Percentiles rank a stretch among this genome's conserved stretches.
Conservation (phyloP, 192 early-diverging fungal species). For the Coemansia aciculifera region DNA sequence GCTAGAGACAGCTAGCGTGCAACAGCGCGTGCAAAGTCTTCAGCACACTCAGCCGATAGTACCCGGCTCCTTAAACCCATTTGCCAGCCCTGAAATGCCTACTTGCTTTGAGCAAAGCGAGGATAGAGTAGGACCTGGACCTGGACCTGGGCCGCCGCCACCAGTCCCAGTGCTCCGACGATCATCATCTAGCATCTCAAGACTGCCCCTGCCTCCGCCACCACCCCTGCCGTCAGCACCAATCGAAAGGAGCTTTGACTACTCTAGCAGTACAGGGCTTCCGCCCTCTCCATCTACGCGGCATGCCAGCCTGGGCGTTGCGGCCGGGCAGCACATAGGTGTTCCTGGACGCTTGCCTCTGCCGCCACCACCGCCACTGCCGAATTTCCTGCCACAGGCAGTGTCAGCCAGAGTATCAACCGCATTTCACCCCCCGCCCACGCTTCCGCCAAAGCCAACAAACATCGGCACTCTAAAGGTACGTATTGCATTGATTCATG, state of each 20-base stretch:
- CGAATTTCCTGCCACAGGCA: not conserved
- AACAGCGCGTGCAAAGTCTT: constrained; percentile 38
- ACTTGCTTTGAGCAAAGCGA: not conserved
- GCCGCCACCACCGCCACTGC: constrained; percentile 5
- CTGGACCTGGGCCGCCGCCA: not conserved
- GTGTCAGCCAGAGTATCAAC: not conserved
- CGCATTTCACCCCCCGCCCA: constrained; percentile 14
- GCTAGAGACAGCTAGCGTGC: constrained; percentile 21
- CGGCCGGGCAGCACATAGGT: constrained; percentile 1
- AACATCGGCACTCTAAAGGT: constrained; percentile 33
- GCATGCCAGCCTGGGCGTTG: constrained; percentile 1
- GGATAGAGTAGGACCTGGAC: not conserved
- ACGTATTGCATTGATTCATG: not conserved
- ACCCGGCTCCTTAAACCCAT: constrained; percentile 23
- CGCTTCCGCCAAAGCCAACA: constrained; percentile 42
- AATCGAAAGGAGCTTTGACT: constrained; percentile 1
- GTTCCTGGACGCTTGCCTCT: constrained; percentile 3
- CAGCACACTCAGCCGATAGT: not conserved
- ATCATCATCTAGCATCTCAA: constrained; percentile 17
- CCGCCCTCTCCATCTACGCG: not conserved
- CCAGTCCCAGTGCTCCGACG: constrained; percentile 18
- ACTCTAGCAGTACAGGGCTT: not conserved
- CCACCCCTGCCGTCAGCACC: constrained; percentile 15
- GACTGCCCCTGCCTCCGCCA: constrained; percentile 18
- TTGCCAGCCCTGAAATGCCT: constrained; percentile 49